Conservation (phyloP, 257 asterid genomes). For the Lithospermum erythrorhizon region DNA sequence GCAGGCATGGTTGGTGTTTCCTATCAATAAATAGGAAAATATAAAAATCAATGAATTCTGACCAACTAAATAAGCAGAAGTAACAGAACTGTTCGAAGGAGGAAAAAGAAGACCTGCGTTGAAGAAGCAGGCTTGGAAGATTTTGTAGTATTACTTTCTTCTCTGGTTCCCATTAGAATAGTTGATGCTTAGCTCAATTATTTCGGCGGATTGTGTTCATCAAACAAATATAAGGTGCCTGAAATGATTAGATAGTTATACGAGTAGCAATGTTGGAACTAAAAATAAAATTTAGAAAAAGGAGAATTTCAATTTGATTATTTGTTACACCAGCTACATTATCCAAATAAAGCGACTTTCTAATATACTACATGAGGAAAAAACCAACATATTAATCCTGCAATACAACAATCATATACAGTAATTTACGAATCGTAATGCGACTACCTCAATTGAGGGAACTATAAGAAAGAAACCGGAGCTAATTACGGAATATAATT, state of each 20-base stretch:
- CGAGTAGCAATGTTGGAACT: not conserved
- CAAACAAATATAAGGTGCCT: constrained; percentile 13
- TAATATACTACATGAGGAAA: no score
- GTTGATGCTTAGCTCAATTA: constrained; percentile 19
- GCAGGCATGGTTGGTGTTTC: constrained; percentile 56
- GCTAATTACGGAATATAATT: no score
- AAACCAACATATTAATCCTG: no score
- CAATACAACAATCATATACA: no score
- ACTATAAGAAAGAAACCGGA: no score
- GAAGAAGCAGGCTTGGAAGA: constrained; percentile 53
- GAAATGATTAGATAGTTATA: constrained; percentile 8
- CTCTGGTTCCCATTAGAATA: constrained; percentile 69
- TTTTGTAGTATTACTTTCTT: constrained; percentile 57
- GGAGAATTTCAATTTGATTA: not conserved
- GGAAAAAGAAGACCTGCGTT: constrained; percentile 35
- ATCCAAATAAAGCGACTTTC: no score
- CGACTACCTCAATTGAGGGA: no score
- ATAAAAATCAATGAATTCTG: not conserved
- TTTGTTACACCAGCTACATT: no score
- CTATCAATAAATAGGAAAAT: constrained; percentile 31
- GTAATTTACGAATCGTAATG: no score
- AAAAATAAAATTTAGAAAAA: not conserved
- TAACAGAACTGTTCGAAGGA: not conserved
- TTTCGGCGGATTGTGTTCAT: constrained; percentile 12
- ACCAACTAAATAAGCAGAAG: not conserved